phyloP scores from a whole-genome alignment of 179 eudicot species.

The Corrigiola litoralis region DNA sequence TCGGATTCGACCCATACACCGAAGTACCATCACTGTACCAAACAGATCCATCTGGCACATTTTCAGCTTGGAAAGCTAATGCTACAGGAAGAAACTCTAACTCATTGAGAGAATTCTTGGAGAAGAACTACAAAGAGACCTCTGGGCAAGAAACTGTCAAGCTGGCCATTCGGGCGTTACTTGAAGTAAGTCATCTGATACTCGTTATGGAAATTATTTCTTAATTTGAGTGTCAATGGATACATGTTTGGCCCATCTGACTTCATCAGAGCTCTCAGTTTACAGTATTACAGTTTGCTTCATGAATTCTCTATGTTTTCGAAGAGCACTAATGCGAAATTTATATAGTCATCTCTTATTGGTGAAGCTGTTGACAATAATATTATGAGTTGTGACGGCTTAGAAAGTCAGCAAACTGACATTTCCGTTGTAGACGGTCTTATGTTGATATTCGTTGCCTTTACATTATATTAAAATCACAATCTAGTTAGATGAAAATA shows the following conservation, averaged over 20 bases:
- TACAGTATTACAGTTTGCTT: too few relatives aligned
- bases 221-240: not conserved
- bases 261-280: too few relatives aligned
- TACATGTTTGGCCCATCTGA: not conserved
- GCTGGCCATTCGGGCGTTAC: conserved; percentile 90
- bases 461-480: too few relatives aligned
- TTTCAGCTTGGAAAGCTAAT: conserved; percentile 99
- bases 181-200: conserved; percentile 55
- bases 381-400: too few relatives aligned
- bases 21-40: conserved; percentile 80
- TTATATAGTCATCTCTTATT: too few relatives aligned
- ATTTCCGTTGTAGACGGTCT: too few relatives aligned
- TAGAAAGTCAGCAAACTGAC: not conserved
- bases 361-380: too few relatives aligned
- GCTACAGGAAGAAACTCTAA: conserved; percentile 98
- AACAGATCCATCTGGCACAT: conserved; percentile 99
- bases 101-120: conserved; percentile 83
- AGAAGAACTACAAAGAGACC: conserved; percentile 93
- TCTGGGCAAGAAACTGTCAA: conserved; percentile 93
- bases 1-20: conserved; percentile 91
- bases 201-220: too few relatives aligned
- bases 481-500: too few relatives aligned
- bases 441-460: too few relatives aligned
- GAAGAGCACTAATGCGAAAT: too few relatives aligned
- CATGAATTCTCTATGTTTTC: too few relatives aligned